A percentile compares a stretch with the other conserved stretches of the same genome.
These are phyloP conservation scores for Fusarium heterosporum DNA, from an alignment of 2,329 filamentous ascomycete species.

Conservation along the genomic window DNA sequence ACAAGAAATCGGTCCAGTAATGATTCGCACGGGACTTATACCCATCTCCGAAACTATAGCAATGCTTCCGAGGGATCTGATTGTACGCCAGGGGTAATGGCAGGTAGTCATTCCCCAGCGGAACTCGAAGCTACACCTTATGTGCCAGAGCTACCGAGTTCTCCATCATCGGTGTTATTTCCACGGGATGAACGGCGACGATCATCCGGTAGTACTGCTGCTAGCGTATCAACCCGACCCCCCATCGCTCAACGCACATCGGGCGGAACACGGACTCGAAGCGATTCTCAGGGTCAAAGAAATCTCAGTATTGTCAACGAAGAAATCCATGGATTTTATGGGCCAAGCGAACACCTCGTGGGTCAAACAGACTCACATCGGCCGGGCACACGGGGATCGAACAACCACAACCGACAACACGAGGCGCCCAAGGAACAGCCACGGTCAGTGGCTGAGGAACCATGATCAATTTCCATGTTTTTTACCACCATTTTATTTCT, in stretches of 20 bases:
- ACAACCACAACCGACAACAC: not conserved
- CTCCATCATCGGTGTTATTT: constrained; percentile 39
- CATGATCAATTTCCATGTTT: not conserved
- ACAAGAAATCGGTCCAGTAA: constrained; percentile 49
- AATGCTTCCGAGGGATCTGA: constrained; percentile 59
- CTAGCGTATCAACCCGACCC: constrained; percentile 38
- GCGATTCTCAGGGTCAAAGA: constrained; percentile 41
- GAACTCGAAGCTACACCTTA: constrained; percentile 56
- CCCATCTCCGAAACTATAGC: constrained; percentile 57
- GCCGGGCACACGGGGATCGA: constrained; percentile 31
- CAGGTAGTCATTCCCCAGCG: constrained; percentile 6
- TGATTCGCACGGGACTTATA: constrained; percentile 54
- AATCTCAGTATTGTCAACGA: constrained; percentile 54
- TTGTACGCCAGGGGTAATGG: constrained; percentile 45
- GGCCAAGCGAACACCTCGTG: constrained; percentile 53
- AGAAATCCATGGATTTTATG: constrained; percentile 63
- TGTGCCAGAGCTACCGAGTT: constrained; percentile 54
- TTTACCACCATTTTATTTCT: not conserved
- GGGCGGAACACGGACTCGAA: constrained; percentile 45
- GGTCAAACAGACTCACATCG: constrained; percentile 55
- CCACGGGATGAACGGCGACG: constrained; percentile 45
- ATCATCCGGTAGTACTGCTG: constrained; percentile 43
- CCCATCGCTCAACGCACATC: constrained; percentile 44
- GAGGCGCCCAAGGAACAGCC: not conserved
- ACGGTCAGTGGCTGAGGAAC: constrained; percentile 4